Percentiles rank a stretch among this genome's conserved stretches.
phyloP scores from a whole-genome alignment of 2,329 filamentous ascomycete genomes.

The Dactylonectria estremocensis region DNA sequence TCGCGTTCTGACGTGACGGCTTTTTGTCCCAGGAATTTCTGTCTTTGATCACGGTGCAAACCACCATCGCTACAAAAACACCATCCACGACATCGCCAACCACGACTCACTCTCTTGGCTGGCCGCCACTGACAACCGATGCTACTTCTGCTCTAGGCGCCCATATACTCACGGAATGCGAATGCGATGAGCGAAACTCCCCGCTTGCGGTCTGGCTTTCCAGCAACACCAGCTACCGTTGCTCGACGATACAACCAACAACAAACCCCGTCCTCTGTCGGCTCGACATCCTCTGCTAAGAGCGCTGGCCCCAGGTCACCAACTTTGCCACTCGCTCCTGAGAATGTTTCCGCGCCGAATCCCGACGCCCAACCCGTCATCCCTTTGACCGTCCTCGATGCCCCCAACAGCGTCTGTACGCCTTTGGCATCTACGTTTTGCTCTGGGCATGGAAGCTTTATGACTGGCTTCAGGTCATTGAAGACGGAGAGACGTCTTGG shows the following conservation, averaged over 20 bases:
- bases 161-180: conserved; percentile 67
- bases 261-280: conserved; percentile 52
- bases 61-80: conserved; percentile 40
- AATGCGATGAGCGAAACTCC: conserved; percentile 91
- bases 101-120: conserved; percentile 21
- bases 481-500: conserved; percentile 89
- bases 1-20: conserved; percentile 59
- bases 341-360: conserved; percentile 51
- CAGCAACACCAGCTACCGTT: conserved; percentile 76
- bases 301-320: conserved; percentile 51
- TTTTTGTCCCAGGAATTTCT: conserved; percentile 48
- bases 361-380: conserved; percentile 75
- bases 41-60: conserved; percentile 42
- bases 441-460: conserved; percentile 89
- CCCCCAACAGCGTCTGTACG: conserved; percentile 90
- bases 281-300: conserved; percentile 50
- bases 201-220: conserved; percentile 86
- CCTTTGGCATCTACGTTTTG: conserved; percentile 82
- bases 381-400: conserved; percentile 85
- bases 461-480: conserved; percentile 84
- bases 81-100: conserved; percentile 35
- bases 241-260: conserved; percentile 54
- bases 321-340: conserved; percentile 64
- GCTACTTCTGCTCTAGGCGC: conserved; percentile 37
- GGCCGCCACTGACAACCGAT: conserved; percentile 33